Conservation (phyloP, 2,329 filamentous ascomycete genomes). For the Penicillium decumbens region DNA sequence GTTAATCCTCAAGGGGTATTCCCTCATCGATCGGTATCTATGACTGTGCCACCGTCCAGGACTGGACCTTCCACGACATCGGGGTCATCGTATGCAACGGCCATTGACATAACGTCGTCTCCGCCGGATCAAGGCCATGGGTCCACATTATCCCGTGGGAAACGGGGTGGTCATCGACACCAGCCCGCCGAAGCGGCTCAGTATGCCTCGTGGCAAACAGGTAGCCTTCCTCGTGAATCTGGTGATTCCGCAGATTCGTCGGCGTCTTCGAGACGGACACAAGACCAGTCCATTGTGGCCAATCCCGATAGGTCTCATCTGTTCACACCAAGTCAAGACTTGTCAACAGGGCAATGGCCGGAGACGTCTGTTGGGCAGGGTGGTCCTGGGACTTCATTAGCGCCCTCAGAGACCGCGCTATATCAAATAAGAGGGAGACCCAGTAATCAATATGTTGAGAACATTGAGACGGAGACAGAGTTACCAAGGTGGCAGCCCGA, state of each 20-base stretch:
- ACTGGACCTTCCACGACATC: conserved; percentile 9
- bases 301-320: not conserved
- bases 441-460: not conserved
- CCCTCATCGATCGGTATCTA: conserved; percentile 24
- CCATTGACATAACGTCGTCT: conserved; percentile 33
- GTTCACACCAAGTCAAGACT: not conserved
- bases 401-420: too few relatives aligned
- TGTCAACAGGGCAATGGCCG: not conserved
- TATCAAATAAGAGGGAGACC: not conserved
- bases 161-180: not conserved
- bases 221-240: too few relatives aligned
- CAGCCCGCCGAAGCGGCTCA: not conserved
- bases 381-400: too few relatives aligned
- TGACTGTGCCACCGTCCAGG: conserved; percentile 17
- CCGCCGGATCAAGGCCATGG: conserved; percentile 17
- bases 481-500: conserved; percentile 86
- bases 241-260: not conserved
- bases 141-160: not conserved
- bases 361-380: too few relatives aligned
- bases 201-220: too few relatives aligned
- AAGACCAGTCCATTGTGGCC: not conserved
- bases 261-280: not conserved
- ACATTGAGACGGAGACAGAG: not conserved
- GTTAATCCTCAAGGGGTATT: conserved; percentile 12
- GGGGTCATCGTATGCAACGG: conserved; percentile 31